Evolutionary conservation across 2,329 filamentous ascomycete species (phyloP), one percentile per base, ranked within the genome.

Genomic region (Epicoccum nigrum): DNA sequence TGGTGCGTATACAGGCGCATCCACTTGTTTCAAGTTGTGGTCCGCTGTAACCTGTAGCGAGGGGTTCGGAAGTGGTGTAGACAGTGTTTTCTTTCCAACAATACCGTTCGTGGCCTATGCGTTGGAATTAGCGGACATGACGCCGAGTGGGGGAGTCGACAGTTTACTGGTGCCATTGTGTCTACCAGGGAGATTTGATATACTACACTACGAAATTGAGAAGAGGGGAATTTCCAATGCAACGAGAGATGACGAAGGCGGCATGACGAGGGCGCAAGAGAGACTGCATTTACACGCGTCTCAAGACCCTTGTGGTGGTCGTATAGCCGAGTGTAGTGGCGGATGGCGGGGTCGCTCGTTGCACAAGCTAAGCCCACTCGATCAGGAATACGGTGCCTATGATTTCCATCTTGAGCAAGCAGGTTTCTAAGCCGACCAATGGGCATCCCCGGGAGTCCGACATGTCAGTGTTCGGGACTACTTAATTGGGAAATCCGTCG

Each of bases 11-110:
- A 86, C 78, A 6, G 84, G 83, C 1, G 81, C 82, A 35, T 86
- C 79, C 21, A 81, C 76, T 11, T 78, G 66, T 63, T 85, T 85
- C 46, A 87, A 64, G 4, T 76, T 74, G 62, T 86, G 84, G 61
- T 86, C 83, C 37, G 79, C 81, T 0, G 84, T 86, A 13, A 86
- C 81, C 53, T 83, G 78, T 11, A 85, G 71, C 2, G 81, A 83
- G 4, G 82, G 82, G 59, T 85, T 86, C 37, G 67, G 62, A 7
- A 69, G 55, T 32, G 63, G 62, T n/a, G 64, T 60, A 7, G 59
- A 57, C 17, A 69, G 46, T 2, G 48, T 60, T n/a, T 31, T 46
- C 23, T 28, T 60, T 43, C 21, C 51, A 37, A 35, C 44, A 31
- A 37, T 44, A 8, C 53, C 46, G 20, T 64, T 64, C 1, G 48